phyloP scores from a whole-genome alignment of 495 filamentous ascomycete species.

The Penicillium canescens region DNA sequence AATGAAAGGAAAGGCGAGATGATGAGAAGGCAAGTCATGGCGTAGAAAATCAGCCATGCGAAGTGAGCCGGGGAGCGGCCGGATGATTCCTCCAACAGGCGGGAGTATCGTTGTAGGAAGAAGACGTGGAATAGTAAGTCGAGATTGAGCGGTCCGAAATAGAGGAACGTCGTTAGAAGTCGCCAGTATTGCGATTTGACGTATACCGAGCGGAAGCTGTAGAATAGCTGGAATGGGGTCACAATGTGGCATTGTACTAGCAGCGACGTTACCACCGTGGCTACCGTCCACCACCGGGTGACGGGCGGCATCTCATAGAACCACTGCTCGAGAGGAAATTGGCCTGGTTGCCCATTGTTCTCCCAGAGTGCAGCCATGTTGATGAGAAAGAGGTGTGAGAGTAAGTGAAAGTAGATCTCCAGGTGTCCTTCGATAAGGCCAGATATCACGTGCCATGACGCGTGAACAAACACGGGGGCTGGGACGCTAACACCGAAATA shows the following conservation, averaged over 20 bases:
- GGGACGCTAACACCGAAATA: conserved; percentile 9
- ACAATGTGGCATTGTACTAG: conserved; percentile 91
- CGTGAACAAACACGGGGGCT: conserved; percentile 10
- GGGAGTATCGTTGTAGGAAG: conserved; percentile 95
- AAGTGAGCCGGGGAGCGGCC: conserved; percentile 89
- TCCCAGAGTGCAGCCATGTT: conserved; percentile 48
- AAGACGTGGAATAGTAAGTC: conserved; percentile 98
- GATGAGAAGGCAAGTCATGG: conserved; percentile 69
- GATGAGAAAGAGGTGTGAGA: background rate
- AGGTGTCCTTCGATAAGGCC: conserved; percentile 2
- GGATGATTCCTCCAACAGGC: conserved; percentile 91
- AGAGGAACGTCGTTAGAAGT: conserved; percentile 89
- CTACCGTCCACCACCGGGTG: conserved; percentile 94
- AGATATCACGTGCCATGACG: conserved; percentile 4
- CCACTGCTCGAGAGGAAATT: conserved; percentile 91
- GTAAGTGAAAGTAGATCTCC: background rate
- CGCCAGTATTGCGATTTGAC: conserved; percentile 96
- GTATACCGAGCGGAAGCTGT: conserved; percentile 91
- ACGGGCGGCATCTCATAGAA: conserved; percentile 97
- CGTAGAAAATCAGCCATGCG: conserved; percentile 89
- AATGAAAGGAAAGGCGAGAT: conserved; percentile 83
- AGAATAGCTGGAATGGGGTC: conserved; percentile 92
- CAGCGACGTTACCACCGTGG: conserved; percentile 83
- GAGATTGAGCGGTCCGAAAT: conserved; percentile 91
- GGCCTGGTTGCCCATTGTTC: conserved; percentile 56